phyloP scores from a whole-genome alignment of 352 stramenopile species.

The Phytophthora boehmeriae region DNA sequence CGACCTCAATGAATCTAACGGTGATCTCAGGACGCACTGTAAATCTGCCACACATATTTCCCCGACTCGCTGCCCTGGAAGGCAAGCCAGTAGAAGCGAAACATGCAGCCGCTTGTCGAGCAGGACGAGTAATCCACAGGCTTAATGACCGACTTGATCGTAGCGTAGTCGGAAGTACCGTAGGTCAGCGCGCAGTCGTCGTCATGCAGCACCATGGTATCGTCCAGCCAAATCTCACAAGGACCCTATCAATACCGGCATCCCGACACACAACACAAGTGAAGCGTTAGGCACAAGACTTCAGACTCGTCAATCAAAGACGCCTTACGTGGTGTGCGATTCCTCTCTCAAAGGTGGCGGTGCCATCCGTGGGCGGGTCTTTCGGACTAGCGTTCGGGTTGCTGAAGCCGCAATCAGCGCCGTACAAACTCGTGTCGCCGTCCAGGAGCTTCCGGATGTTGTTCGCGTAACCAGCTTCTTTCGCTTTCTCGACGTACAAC shows the following conservation, averaged over 20 bases:
- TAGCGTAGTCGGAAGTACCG: slow-evolving; percentile 17
- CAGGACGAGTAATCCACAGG: slow-evolving; percentile 35
- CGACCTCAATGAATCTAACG: too few species aligned
- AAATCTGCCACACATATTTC: slow-evolving; percentile 37
- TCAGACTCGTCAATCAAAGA: too few species aligned
- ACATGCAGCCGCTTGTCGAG: slow-evolving; percentile 23
- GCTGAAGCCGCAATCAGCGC: slow-evolving; percentile 16
- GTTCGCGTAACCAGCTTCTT: background rate
- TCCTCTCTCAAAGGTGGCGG: slow-evolving; percentile 18
- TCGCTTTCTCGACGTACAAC: background rate
- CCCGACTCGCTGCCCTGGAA: slow-evolving; percentile 26
- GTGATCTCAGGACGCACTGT: slow-evolving; percentile 22
- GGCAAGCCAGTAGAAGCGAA: slow-evolving; percentile 39
- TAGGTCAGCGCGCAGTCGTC: slow-evolving; percentile 30
- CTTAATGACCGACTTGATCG: slow-evolving; percentile 32
- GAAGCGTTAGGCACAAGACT: background rate
- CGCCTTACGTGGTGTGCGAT: slow-evolving; percentile 13
- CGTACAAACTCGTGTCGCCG: slow-evolving; percentile 16
- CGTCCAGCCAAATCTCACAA: slow-evolving; percentile 37
- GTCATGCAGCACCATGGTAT: slow-evolving; percentile 30
- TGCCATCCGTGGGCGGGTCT: slow-evolving; percentile 16
- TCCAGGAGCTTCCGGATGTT: slow-evolving; percentile 14
- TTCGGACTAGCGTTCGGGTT: slow-evolving; percentile 13
- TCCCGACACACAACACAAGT: too few species aligned
- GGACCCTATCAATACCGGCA: slow-evolving; percentile 23